phyloP scores from a whole-genome alignment of 768 basidiomycete species.

The Phylloporus arenicola region DNA sequence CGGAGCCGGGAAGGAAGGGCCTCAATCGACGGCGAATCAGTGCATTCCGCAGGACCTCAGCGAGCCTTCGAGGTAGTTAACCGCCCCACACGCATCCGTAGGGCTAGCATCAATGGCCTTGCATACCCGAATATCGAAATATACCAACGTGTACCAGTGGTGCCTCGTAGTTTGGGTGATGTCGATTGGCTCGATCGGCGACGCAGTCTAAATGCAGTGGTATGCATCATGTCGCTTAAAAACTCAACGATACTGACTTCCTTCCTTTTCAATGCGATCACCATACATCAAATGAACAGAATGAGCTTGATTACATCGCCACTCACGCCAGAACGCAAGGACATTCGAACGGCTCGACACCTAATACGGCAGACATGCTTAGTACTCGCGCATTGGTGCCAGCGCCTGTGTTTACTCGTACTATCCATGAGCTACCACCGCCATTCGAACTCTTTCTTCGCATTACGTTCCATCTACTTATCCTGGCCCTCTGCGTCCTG shows the following conservation, averaged over 20 bases:
- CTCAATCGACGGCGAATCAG: constrained; percentile 37
- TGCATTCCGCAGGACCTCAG: constrained; percentile 31
- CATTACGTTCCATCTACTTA: constrained; percentile 48
- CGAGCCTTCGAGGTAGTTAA: constrained; percentile 47
- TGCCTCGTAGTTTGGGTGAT: constrained; percentile 58
- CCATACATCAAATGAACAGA: constrained; percentile 37
- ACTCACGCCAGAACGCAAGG: constrained; percentile 45
- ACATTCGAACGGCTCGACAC: constrained; percentile 38
- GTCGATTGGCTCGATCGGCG: constrained; percentile 76
- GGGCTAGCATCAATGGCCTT: constrained; percentile 43
- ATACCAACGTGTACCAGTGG: constrained; percentile 40
- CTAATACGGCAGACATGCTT: constrained; percentile 47
- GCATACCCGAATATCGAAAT: constrained; percentile 39
- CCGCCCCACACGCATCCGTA: constrained; percentile 47
- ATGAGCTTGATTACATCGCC: constrained; percentile 68
- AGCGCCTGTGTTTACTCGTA: constrained; percentile 20
- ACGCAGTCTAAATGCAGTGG: constrained; percentile 65
- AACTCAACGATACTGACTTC: constrained; percentile 19
- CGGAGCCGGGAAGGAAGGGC: constrained; percentile 33
- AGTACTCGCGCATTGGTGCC: constrained; percentile 38
- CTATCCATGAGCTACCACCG: constrained; percentile 31
- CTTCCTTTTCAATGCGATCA: neutral
- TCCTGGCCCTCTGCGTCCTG: constrained; percentile 55
- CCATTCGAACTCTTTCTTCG: constrained; percentile 40
- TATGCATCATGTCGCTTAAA: constrained; percentile 34